Evolutionary conservation across 345 rosid species (phyloP), one percentile per base, ranked within the genome.

Genomic region (Salix exigua): DNA sequence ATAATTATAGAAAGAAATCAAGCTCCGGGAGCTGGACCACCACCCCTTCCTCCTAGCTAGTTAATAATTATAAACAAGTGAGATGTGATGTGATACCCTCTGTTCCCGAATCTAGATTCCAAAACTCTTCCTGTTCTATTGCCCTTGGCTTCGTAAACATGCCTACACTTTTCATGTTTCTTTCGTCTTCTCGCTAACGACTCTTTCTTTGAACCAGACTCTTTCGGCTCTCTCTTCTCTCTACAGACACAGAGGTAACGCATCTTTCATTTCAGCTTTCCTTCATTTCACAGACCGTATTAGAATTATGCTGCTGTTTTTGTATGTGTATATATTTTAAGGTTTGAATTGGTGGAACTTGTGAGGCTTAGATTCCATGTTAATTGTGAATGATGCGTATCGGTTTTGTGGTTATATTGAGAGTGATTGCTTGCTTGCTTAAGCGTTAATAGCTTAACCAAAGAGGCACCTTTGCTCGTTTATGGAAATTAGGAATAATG

Each of bases 211-310:
- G 14, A 46, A 1, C 30, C 58, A 62, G 10, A 25, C 72, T 64
- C 79, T 61, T 26, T 14, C 4, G 10, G 3, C 67, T 28, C 63
- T 30, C 25, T 21, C 23, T 68, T 69, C 68, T 35, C 64, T 46
- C 71, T 35, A 38, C n/a, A 25, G 40, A 16, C 13, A 17, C 71
- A 42, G 30, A 69, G 82, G 74, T 78, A 71, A 25, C n/a, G 7
- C 10, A 0, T 2, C 21, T 14, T 31, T 23, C 48, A 2, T 50
- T 33, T 75, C 42, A 10, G 2, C 23, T 21, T 4, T 1, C 19
- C 33, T 18, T 23, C 46, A 38, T 44, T 48, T 74, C 8, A 10
- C 62, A n/a, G 62, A 58, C 23, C 28, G 28, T 10, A n/a, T 58
- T 58, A n/a, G 25, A 58, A 58, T 58, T 58, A 58, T 58, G 28